phyloP scores from a whole-genome alignment of 805 yeast species.

The Clavispora fructus region DNA sequence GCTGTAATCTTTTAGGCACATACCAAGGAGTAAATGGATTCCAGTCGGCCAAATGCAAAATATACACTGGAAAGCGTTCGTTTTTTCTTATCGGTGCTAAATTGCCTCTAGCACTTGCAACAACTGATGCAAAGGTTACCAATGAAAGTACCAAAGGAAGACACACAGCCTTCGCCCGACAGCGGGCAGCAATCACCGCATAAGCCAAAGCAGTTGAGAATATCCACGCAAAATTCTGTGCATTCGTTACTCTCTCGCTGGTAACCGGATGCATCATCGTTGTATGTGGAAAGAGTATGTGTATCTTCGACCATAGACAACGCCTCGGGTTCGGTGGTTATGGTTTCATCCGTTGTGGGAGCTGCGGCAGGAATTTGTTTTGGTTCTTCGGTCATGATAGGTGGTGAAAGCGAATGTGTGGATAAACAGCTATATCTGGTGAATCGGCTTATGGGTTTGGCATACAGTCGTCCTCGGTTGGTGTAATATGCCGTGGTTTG shows the following conservation, averaged over 20 bases:
- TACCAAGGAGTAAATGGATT: background rate
- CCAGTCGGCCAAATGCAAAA: background rate
- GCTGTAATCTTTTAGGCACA: too few species aligned
- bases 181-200: slow-evolving; percentile 38
- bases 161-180: slow-evolving; percentile 36
- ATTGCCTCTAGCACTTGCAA: slow-evolving; percentile 21
- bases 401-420: background rate
- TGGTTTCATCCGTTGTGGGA: slow-evolving; percentile 1
- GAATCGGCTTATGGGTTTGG: too few species aligned
- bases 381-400: background rate
- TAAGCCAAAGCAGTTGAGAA: slow-evolving; percentile 34
- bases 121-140: slow-evolving; percentile 32
- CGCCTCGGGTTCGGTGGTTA: slow-evolving; percentile 12
- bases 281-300: slow-evolving; percentile 6
- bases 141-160: slow-evolving; percentile 29
- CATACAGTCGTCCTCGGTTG: too few species aligned
- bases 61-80: background rate
- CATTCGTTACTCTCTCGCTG: slow-evolving; percentile 36
- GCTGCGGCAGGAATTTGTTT: background rate
- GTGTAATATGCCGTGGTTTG: too few species aligned
- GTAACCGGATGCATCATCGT: slow-evolving; percentile 27
- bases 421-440: background rate
- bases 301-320: slow-evolving; percentile 8
- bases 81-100: too few species aligned
- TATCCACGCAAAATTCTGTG: slow-evolving; percentile 37